Evolutionary conservation across 108 stramenopile genomes (phyloP).

Genomic region (Mediolabrus comicus): DNA sequence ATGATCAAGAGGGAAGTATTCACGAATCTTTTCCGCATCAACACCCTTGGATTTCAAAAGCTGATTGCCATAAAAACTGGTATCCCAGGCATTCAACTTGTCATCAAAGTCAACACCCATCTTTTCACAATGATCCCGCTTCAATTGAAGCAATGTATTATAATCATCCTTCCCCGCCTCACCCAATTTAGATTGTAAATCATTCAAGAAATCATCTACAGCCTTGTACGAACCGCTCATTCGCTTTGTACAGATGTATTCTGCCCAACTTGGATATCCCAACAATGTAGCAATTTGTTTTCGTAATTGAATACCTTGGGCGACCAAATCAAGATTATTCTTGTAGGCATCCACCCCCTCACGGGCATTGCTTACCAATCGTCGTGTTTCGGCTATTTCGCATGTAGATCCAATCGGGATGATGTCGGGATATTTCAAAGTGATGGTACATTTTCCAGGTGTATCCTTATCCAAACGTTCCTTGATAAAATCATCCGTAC

Average conservation of each 20-base stretch:
- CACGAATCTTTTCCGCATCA: constrained; percentile 34
- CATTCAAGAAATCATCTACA: constrained; percentile 41
- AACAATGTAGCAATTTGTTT: constrained; percentile 43
- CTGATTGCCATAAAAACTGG: constrained; percentile 31
- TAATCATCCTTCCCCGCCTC: constrained; percentile 20
- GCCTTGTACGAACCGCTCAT: constrained; percentile 47
- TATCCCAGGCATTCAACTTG: constrained; percentile 48
- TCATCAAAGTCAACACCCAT: constrained; percentile 30
- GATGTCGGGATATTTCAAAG: constrained; percentile 53
- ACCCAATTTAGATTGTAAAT: constrained; percentile 26
- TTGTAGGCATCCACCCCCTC: constrained; percentile 43
- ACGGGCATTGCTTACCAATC: constrained; percentile 18
- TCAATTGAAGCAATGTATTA: constrained; percentile 26
- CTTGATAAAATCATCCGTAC: constrained; percentile 31
- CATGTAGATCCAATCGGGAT: constrained; percentile 47
- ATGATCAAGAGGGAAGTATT: constrained; percentile 52
- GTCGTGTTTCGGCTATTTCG: constrained; percentile 42
- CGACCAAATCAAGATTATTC: constrained; percentile 48
- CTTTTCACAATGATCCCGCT: constrained; percentile 34
- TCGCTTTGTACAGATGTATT: constrained; percentile 40
- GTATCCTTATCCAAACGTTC: constrained; percentile 39
- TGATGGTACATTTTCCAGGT: constrained; percentile 40
- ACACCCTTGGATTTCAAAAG: constrained; percentile 45
- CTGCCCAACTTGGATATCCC: constrained; percentile 45
- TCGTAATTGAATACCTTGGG: constrained; percentile 31